phyloP scores from a whole-genome alignment of 768 basidiomycete genomes.

The Boletus speciosus region DNA sequence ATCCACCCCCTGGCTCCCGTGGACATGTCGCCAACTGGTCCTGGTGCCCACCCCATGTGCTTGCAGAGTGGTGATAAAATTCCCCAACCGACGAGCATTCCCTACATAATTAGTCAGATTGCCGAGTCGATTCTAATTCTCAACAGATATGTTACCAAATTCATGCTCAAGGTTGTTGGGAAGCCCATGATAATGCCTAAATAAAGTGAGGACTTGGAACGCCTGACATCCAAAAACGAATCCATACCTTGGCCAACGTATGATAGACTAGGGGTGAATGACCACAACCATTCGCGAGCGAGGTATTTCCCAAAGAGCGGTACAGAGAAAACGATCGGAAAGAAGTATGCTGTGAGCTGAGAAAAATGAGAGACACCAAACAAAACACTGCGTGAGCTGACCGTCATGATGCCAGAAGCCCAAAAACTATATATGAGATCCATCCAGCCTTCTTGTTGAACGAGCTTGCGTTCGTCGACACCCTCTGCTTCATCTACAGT shows the following conservation, averaged over 20 bases:
- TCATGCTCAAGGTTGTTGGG: constrained; percentile 92
- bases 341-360: constrained; percentile 84
- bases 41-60: constrained; percentile 85
- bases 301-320: constrained; percentile 82
- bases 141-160: constrained; percentile 50
- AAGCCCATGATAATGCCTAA: constrained; percentile 96
- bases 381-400: constrained; percentile 33
- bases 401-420: constrained; percentile 73
- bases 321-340: constrained; percentile 83
- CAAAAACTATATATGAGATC: constrained; percentile 76
- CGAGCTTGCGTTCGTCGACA: constrained; percentile 41
- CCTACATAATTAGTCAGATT: constrained; percentile 42
- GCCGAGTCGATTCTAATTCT: background rate
- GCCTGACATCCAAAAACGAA: background rate
- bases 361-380: constrained; percentile 2
- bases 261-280: constrained; percentile 85
- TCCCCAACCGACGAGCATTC: constrained; percentile 97
- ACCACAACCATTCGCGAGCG: constrained; percentile 89
- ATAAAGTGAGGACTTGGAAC: constrained; percentile 2
- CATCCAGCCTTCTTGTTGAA: constrained; percentile 71
- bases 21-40: constrained; percentile 82
- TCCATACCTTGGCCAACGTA: constrained; percentile 82
- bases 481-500: constrained; percentile 24
- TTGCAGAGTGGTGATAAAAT: constrained; percentile 88
- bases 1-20: constrained; percentile 94